These are phyloP conservation scores for Penicillium paradoxum DNA, from an alignment of 495 filamentous ascomycete species.

Conservation along the genomic window DNA sequence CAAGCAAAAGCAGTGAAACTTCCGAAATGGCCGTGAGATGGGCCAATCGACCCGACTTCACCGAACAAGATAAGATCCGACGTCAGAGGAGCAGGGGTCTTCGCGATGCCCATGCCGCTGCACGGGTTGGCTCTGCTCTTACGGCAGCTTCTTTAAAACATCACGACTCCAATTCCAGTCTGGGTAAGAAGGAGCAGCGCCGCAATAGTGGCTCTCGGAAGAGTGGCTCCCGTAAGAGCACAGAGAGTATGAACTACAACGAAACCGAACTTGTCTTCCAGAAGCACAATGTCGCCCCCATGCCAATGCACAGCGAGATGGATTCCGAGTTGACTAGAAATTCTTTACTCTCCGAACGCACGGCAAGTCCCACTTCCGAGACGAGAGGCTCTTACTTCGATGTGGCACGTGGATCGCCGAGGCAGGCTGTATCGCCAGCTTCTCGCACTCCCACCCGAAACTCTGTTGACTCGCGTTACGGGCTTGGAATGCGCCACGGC, in stretches of 20 bases:
- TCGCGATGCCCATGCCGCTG: conserved; percentile 53
- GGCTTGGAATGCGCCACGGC: conserved; percentile 52
- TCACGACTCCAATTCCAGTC: conserved; percentile 58
- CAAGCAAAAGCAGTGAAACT: conserved; percentile 40
- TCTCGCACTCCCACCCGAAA: conserved; percentile 51
- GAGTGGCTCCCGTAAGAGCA: conserved; percentile 46
- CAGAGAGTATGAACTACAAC: conserved; percentile 51
- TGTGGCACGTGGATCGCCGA: conserved; percentile 48
- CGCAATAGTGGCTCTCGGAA: conserved; percentile 25
- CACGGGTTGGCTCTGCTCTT: conserved; percentile 50
- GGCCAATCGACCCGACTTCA: conserved; percentile 42
- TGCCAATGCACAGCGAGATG: conserved; percentile 82
- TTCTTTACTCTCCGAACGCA: conserved; percentile 81
- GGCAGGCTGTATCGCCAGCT: conserved; percentile 47
- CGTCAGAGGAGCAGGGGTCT: conserved; percentile 58
- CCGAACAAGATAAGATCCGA: conserved; percentile 49
- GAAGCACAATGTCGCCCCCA: conserved; percentile 63
- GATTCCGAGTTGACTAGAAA: conserved; percentile 82
- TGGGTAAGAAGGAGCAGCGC: conserved; percentile 47
- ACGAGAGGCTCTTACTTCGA: conserved; percentile 46
- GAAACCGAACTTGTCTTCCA: conserved; percentile 57
- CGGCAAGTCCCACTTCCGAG: conserved; percentile 49
- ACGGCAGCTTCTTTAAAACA: conserved; percentile 61
- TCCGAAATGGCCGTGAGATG: conserved; percentile 46
- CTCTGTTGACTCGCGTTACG: conserved; percentile 45